A percentile compares a stretch with the other conserved stretches of the same genome.
Evolutionary conservation across 768 basidiomycete genomes (phyloP).

Genomic region (Agaricus blazei): DNA sequence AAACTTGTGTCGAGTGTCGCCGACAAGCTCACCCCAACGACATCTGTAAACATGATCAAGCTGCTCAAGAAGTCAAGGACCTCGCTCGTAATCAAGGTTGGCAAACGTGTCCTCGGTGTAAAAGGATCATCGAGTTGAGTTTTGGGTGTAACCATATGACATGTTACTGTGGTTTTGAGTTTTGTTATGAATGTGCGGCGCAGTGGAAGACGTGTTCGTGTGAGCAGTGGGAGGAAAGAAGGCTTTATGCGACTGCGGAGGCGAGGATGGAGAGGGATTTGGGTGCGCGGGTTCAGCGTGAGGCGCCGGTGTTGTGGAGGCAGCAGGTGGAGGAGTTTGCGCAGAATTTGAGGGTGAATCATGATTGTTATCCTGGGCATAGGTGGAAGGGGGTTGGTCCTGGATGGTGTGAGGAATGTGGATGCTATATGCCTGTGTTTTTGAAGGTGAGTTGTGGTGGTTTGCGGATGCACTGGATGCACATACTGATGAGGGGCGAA

Average conservation of each 20-base stretch:
- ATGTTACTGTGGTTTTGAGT: conserved; percentile 51
- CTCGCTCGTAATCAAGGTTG: conserved; percentile 43
- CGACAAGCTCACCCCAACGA: conserved; percentile 10
- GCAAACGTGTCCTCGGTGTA: conserved; percentile 63
- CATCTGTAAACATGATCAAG: conserved; percentile 24
- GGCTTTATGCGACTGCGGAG: conserved; percentile 36
- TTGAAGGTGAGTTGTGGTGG: conserved; percentile 39
- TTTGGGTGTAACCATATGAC: conserved; percentile 64
- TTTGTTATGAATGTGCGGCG: conserved; percentile 62
- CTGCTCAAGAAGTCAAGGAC: conserved; percentile 34
- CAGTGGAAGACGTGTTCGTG: conserved; percentile 62
- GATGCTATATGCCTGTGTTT: conserved; percentile 31
- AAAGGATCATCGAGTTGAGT: conserved; percentile 48
- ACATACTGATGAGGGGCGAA: not conserved
- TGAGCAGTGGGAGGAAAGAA: conserved; percentile 57
- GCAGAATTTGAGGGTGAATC: conserved; percentile 40
- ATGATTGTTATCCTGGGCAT: conserved; percentile 41
- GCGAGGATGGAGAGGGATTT: conserved; percentile 39
- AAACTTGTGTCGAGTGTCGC: conserved; percentile 13
- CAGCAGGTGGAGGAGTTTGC: conserved; percentile 27
- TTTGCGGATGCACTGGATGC: not conserved
- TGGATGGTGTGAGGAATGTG: conserved; percentile 43
- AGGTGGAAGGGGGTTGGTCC: conserved; percentile 43
- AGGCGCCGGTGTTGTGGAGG: conserved; percentile 24
- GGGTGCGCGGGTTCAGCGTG: conserved; percentile 15